Base-by-base conservation (phyloP, 768 basidiomycete species). In the Tylopilus subfusipes region DNA sequence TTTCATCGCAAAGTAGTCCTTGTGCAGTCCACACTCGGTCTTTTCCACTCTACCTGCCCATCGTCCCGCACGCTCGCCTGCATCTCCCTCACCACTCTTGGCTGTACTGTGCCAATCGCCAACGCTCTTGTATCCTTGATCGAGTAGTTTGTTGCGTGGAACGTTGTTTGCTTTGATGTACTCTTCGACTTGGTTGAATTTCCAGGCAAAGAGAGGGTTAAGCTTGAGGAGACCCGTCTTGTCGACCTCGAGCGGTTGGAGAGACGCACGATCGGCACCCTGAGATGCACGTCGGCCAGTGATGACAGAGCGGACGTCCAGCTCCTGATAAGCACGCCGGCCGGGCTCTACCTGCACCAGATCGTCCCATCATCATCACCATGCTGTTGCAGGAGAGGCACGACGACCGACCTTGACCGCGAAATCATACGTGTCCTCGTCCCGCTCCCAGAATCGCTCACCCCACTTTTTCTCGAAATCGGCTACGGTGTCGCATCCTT, bases 31-130 rank as follows among this genome's bases (percentile, higher is more conserved):
- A 70, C 97, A 98, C 71, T 98, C 96, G 2, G 92, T 92, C 79
- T 98, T 99, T 39, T 75, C 75, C 56, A 79, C 78, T 67, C 80
- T 86, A 7, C 90, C 92, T 3, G 87, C 85, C 97, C 97, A 99
- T 50, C 97, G 75, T 1, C 96, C 96, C 2, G 88, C 85, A 24
- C 97, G 82, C 73, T 99, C 97, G 5, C 79, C 81, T 0, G 68
- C 72, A 55, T 91, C 91, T 39, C 88, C 81, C 10, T 75, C 76
- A 0, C 82, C 85, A 56, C 84, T 85, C 61, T 71, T 78, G n/a
- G 69, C 71, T 0, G 97, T 99, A 57, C 92, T 95, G 73, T 99
- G 97, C 90, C 95, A 96, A 72, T 99, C 97, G 4, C 97, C 97
- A 58, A 99, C 84, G 66, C 91, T 93, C 63, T 86, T 88, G 76